These are phyloP conservation scores for Naganishia sp. DNA, from an alignment of 1,284 basidiomycete species.

Conservation along the genomic window DNA sequence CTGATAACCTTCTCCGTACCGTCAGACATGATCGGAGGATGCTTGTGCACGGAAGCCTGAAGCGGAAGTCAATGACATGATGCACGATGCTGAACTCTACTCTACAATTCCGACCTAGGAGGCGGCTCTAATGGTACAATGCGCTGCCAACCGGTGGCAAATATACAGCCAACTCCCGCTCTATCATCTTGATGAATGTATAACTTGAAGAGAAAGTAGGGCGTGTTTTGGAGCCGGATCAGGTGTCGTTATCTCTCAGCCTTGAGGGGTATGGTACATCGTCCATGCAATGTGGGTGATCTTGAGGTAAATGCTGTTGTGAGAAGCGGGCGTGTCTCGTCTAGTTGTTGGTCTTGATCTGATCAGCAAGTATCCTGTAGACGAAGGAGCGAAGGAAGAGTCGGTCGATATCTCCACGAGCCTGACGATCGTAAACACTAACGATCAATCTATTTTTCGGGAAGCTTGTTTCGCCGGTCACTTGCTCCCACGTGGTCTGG, in stretches of 20 bases:
- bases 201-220: background rate
- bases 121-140: background rate
- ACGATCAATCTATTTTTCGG: constrained; percentile 34
- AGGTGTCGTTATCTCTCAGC: too few species aligned
- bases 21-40: too few species aligned
- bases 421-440: background rate
- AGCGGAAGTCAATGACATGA: too few species aligned
- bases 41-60: too few species aligned
- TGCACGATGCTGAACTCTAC: background rate
- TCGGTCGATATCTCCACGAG: background rate
- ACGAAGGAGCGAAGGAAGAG: too few species aligned
- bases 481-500: constrained; percentile 35
- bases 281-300: too few species aligned
- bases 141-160: background rate
- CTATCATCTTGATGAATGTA: background rate
- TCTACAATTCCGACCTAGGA: background rate
- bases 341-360: too few species aligned
- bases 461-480: constrained; percentile 28
- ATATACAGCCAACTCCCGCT: background rate
- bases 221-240: too few species aligned
- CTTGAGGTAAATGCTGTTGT: too few species aligned
- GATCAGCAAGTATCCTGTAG: constrained; percentile 16
- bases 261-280: too few species aligned
- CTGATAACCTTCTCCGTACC: too few species aligned
- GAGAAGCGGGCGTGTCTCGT: background rate